Conservation (phyloP, 1,284 basidiomycete genomes). For the Athelia psychrophila region DNA sequence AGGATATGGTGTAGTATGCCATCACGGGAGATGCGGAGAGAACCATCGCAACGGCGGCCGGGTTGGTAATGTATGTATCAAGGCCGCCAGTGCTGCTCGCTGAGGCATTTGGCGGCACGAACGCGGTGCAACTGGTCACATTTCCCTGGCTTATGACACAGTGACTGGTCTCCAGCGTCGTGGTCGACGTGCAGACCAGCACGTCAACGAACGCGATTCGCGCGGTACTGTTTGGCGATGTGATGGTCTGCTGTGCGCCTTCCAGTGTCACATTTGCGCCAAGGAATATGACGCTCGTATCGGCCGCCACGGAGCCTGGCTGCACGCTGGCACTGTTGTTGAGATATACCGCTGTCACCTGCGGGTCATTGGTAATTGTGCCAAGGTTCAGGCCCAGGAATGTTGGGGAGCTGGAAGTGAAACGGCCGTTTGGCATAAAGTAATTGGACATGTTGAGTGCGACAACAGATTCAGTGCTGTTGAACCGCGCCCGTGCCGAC, state of each 20-base stretch:
- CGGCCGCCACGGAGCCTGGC: neutral
- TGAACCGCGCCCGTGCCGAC: neutral
- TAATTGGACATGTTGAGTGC: neutral
- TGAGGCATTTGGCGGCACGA: neutral
- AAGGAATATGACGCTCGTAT: neutral
- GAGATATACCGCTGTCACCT: neutral
- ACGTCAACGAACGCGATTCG: neutral
- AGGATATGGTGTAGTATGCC: neutral
- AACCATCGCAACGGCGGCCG: neutral
- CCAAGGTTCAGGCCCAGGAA: neutral
- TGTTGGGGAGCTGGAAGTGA: neutral
- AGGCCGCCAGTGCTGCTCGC: neutral
- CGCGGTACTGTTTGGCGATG: neutral
- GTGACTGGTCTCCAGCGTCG: neutral
- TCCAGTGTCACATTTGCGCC: neutral
- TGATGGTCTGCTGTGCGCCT: neutral
- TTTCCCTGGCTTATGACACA: neutral
- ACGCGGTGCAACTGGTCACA: neutral
- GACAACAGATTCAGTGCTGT: neutral
- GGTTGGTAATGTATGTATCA: neutral
- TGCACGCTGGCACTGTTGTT: neutral
- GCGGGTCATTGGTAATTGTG: neutral
- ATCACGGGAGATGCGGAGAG: neutral
- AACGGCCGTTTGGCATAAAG: neutral
- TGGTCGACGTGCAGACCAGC: neutral